Conservation (phyloP, 2,329 filamentous ascomycete species). For the Mariannaea sp. region DNA sequence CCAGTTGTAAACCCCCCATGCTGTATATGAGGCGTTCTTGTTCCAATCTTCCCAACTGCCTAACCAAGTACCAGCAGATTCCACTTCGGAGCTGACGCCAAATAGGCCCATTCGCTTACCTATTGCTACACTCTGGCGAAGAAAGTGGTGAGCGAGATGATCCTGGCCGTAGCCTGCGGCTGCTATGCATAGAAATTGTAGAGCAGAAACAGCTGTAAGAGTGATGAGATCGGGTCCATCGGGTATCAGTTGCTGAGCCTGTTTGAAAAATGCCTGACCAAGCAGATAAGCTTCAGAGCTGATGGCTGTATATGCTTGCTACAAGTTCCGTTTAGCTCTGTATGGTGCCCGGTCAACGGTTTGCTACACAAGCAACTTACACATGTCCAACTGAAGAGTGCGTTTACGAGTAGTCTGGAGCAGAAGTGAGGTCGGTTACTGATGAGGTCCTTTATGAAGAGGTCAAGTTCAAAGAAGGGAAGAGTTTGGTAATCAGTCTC, state of each 20-base stretch:
- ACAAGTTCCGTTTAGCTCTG: not conserved
- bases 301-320: not conserved
- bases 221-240: not conserved
- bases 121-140: not conserved
- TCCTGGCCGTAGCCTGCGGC: constrained; percentile 1
- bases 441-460: constrained; percentile 44
- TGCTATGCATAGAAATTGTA: constrained; percentile 6
- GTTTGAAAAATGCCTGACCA: not conserved
- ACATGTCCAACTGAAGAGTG: constrained; percentile 21
- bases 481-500: constrained; percentile 46
- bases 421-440: constrained; percentile 34
- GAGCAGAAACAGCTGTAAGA: constrained; percentile 1
- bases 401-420: constrained; percentile 43
- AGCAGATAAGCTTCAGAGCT: not conserved
- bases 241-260: not conserved
- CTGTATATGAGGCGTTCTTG: constrained; percentile 30
- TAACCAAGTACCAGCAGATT: not conserved
- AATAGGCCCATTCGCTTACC: not conserved
- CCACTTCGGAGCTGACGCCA: not conserved
- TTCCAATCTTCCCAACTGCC: not conserved
- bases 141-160: not conserved
- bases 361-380: too few relatives aligned
- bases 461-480: constrained; percentile 42
- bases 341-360: not conserved
- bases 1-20: constrained; percentile 39